These are phyloP conservation scores for Corchorus olitorius DNA, from an alignment of 345 rosid species.

Conservation along the genomic window DNA sequence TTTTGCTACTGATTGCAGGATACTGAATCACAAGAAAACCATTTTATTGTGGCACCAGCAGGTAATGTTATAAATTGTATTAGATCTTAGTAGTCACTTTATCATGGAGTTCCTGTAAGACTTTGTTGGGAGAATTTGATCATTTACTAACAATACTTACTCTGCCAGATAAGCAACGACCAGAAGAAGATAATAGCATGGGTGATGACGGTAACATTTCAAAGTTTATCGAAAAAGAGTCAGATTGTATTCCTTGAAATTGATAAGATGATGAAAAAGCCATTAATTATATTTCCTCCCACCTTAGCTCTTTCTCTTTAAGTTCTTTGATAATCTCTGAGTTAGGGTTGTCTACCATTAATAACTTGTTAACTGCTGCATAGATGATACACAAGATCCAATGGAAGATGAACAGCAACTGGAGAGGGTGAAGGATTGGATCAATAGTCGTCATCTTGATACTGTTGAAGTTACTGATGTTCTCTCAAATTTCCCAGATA, in stretches of 20 bases:
- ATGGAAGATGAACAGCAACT: constrained; percentile 80
- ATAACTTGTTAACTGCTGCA: constrained; percentile 23
- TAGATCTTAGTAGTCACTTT: background rate
- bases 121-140: constrained; percentile 13
- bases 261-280: background rate
- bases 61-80: constrained; percentile 50
- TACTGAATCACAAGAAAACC: constrained; percentile 59
- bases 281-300: background rate
- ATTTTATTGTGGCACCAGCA: constrained; percentile 59
- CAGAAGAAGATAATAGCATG: constrained; percentile 53
- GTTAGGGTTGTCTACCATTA: background rate
- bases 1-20: constrained; percentile 48
- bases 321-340: background rate
- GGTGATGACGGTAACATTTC: constrained; percentile 63
- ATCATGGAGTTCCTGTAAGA: background rate
- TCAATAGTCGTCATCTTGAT: constrained; percentile 48
- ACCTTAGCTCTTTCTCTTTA: constrained; percentile 8
- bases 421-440: constrained; percentile 83
- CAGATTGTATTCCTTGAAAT: background rate
- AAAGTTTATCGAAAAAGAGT: background rate
- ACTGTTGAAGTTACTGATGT: constrained; percentile 67
- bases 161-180: constrained; percentile 57
- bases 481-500: constrained; percentile 80
- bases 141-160: constrained; percentile 26
- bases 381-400: constrained; percentile 85